Conservation (phyloP, 164 flowering plant species). For the Annona squamosa region DNA sequence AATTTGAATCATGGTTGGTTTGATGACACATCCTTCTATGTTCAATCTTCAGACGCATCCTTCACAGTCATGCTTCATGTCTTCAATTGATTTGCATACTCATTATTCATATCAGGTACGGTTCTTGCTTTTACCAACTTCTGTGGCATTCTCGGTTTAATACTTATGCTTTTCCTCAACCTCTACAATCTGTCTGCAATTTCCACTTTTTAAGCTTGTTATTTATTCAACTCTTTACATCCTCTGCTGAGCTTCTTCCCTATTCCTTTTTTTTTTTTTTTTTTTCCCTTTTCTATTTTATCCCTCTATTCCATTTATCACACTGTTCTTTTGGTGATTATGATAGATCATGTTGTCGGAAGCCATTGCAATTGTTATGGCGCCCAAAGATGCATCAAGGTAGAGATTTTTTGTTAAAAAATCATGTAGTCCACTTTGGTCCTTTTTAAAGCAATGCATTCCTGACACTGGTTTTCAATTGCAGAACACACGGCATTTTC, state of each 20-base stretch:
- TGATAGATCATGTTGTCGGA: conserved; percentile 90
- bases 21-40: background rate
- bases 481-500: conserved; percentile 87
- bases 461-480: background rate
- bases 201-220: no score
- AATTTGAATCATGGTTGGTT: background rate
- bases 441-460: background rate
- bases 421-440: background rate
- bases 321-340: background rate
- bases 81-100: conserved; percentile 90
- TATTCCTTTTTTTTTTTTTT: background rate
- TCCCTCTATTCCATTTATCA: background rate
- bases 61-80: conserved; percentile 96
- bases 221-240: background rate
- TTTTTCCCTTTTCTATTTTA: background rate
- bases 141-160: background rate
- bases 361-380: conserved; percentile 97
- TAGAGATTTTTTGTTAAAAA: background rate
- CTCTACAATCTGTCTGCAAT: background rate
- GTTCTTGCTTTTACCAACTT: background rate
- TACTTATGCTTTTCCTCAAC: background rate
- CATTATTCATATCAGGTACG: conserved; percentile 91
- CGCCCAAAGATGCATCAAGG: conserved; percentile 79
- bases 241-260: background rate
- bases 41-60: conserved; percentile 81